These are phyloP conservation scores for Russula foetens DNA, from an alignment of 768 basidiomycete species.

Conservation along the genomic window DNA sequence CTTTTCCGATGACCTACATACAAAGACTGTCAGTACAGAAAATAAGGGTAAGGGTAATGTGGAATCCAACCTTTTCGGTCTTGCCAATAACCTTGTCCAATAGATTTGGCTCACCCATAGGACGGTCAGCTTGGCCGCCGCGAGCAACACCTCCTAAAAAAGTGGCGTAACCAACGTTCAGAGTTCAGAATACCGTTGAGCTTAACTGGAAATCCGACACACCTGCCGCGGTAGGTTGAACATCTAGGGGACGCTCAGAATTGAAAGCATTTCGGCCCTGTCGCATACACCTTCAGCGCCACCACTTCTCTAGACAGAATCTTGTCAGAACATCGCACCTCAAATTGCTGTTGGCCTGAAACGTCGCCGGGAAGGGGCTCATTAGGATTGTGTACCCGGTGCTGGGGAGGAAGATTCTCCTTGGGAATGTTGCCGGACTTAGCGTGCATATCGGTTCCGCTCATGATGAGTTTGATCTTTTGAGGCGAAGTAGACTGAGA, in stretches of 20 bases:
- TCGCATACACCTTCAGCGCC: neutral
- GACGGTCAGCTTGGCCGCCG: conserved; percentile 28
- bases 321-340: neutral
- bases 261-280: conserved; percentile 24
- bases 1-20: conserved; percentile 42
- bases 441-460: neutral
- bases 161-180: too few relatives aligned
- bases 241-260: conserved; percentile 29
- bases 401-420: conserved; percentile 25
- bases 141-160: conserved; percentile 30
- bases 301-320: neutral
- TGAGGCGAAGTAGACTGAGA: neutral
- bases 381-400: conserved; percentile 40
- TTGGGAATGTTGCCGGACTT: neutral
- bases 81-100: conserved; percentile 53
- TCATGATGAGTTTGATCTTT: neutral
- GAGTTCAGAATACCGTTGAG: too few relatives aligned
- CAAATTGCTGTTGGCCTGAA: conserved; percentile 18
- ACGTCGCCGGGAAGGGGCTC: conserved; percentile 39
- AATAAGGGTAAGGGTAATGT: neutral
- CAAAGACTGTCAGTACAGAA: neutral
- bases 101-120: conserved; percentile 35
- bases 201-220: conserved; percentile 22
- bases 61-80: conserved; percentile 40
- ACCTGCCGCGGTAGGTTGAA: conserved; percentile 26